Percentiles rank a stretch among this genome's conserved stretches.
Conservation (phyloP, 257 asterid species). For the Anisodus tanguticus region DNA sequence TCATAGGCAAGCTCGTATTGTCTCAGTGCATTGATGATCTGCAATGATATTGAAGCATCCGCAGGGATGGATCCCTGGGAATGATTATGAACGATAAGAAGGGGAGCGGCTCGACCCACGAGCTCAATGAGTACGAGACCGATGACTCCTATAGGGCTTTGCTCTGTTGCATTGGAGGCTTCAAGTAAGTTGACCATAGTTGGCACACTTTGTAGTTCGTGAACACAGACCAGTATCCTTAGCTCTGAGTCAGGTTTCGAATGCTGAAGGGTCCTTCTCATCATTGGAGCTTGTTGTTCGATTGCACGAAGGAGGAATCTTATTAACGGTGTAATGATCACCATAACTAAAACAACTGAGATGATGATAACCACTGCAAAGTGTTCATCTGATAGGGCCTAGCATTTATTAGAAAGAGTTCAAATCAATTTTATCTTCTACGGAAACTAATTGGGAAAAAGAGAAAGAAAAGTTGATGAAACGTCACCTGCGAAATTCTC, state of each 20-base stretch:
- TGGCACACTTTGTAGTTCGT: slow-evolving; percentile 64
- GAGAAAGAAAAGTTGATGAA: not conserved
- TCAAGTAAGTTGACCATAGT: slow-evolving; percentile 65
- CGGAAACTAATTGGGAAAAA: not conserved
- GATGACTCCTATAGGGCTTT: slow-evolving; percentile 63
- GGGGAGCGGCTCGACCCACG: slow-evolving; percentile 66
- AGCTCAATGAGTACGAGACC: slow-evolving; percentile 72
- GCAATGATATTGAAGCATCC: slow-evolving; percentile 54
- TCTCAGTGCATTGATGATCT: slow-evolving; percentile 65
- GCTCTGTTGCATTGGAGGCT: slow-evolving; percentile 64
- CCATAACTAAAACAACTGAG: slow-evolving; percentile 58
- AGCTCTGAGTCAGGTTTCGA: slow-evolving; percentile 56
- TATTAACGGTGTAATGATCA: slow-evolving; percentile 61
- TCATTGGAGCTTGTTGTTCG: slow-evolving; percentile 37
- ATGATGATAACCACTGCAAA: slow-evolving; percentile 57
- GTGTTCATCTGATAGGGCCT: slow-evolving; percentile 55
- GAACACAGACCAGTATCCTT: slow-evolving; percentile 62
- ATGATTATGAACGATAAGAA: slow-evolving; percentile 73
- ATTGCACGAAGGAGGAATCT: slow-evolving; percentile 56
- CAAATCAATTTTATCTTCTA: not conserved
- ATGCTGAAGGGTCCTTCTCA: slow-evolving; percentile 68
- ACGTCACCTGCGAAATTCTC: slow-evolving; percentile 54
- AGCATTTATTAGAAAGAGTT: slow-evolving; percentile 28
- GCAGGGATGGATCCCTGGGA: slow-evolving; percentile 50
- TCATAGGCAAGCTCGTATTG: slow-evolving; percentile 67